These are phyloP conservation scores for Triticum turgidum DNA, from an alignment of 176 grass and related monocot genomes.

Conservation along the genomic window DNA sequence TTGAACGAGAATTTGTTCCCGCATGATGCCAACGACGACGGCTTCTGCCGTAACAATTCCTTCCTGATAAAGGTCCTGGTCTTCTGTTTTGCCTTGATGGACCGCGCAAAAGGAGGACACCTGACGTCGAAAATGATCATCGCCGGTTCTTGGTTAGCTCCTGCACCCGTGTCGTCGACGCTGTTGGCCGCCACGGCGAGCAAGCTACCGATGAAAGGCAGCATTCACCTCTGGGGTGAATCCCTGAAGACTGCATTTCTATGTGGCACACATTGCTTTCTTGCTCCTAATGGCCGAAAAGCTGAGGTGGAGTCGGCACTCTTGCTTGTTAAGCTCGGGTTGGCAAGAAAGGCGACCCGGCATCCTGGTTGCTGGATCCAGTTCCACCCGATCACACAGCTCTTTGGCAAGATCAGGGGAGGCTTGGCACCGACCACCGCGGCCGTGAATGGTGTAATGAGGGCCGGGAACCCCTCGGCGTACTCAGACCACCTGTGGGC, in stretches of 20 bases:
- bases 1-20: slow-evolving; percentile 59
- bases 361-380: slow-evolving; percentile 95
- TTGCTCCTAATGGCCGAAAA: slow-evolving; percentile 67
- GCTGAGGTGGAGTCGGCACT: slow-evolving; percentile 85
- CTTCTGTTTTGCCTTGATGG: slow-evolving; percentile 90
- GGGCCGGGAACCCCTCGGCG: slow-evolving; percentile 59
- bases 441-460: slow-evolving; percentile 71
- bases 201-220: slow-evolving; percentile 73
- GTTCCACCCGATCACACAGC: slow-evolving; percentile 79
- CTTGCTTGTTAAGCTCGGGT: slow-evolving; percentile 85
- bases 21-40: slow-evolving; percentile 51
- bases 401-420: slow-evolving; percentile 81
- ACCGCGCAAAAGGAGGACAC: slow-evolving; percentile 66
- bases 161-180: slow-evolving; percentile 70
- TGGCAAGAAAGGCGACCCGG: slow-evolving; percentile 69
- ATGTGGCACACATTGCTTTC: slow-evolving; percentile 79
- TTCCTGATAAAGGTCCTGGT: slow-evolving; percentile 81
- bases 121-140: slow-evolving; percentile 87
- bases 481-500: slow-evolving; percentile 94
- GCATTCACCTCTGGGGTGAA: slow-evolving; percentile 72
- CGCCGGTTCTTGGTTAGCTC: slow-evolving; percentile 83
- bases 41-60: slow-evolving; percentile 79
- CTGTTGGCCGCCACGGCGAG: slow-evolving; percentile 72
- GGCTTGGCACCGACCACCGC: slow-evolving; percentile 59
- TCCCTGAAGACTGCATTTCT: slow-evolving; percentile 72